A percentile compares a stretch with the other conserved stretches of the same genome.
These are phyloP conservation scores for Botryococcus braunii DNA, from an alignment of 163 green algal species.

Conservation along the genomic window DNA sequence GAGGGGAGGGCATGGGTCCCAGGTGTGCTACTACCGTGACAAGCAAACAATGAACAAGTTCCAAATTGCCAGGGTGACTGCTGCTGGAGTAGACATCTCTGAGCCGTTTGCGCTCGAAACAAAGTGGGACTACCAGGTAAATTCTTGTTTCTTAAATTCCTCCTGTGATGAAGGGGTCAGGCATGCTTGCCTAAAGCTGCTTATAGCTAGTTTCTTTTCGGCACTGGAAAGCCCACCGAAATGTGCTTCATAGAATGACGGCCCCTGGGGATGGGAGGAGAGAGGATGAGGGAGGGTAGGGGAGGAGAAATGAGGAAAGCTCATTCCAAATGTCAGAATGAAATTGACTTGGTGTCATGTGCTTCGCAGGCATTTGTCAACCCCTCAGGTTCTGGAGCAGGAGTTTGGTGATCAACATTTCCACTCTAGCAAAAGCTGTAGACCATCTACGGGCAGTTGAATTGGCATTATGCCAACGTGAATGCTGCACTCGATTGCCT, in stretches of 20 bases:
- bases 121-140: conserved; percentile 80
- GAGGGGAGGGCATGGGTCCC: too few species aligned
- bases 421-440: too few species aligned
- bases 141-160: not conserved
- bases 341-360: too few species aligned
- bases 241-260: not conserved
- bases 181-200: not conserved
- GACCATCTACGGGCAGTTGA: too few species aligned
- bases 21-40: conserved; percentile 94
- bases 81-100: conserved; percentile 59
- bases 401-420: too few species aligned
- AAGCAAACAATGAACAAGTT: conserved; percentile 98
- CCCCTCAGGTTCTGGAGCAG: too few species aligned
- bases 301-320: not conserved
- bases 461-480: too few species aligned
- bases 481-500: too few species aligned
- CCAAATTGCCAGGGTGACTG: conserved; percentile 74
- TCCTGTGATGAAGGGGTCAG: not conserved
- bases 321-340: not conserved
- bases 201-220: not conserved
- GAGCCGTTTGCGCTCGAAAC: conserved; percentile 87
- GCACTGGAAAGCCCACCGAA: not conserved
- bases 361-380: too few species aligned
- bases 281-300: not conserved
- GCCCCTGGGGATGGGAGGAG: not conserved